A percentile compares a stretch with the other conserved stretches of the same genome.
These are phyloP conservation scores for Trichoderma koningii DNA, from an alignment of 2,329 filamentous ascomycete species.

Conservation along the genomic window DNA sequence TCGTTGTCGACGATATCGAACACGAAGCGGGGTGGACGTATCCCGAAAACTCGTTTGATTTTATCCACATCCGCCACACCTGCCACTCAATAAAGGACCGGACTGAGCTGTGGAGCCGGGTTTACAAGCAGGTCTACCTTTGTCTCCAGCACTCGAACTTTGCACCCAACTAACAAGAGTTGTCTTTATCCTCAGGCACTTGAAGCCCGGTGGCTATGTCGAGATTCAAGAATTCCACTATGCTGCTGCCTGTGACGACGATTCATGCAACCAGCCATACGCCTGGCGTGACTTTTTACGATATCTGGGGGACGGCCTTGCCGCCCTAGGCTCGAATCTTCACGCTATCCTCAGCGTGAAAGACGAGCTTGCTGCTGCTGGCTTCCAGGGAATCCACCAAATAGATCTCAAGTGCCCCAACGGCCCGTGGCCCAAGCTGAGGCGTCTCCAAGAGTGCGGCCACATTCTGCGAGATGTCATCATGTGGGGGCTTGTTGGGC, in stretches of 20 bases:
- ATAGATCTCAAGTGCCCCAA: conserved; percentile 51
- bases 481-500: conserved; percentile 45
- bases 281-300: conserved; percentile 51
- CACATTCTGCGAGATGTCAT: conserved; percentile 48
- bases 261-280: conserved; percentile 47
- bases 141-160: not conserved
- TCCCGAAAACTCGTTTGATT: conserved; percentile 49
- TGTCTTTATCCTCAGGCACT: conserved; percentile 42
- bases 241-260: conserved; percentile 48
- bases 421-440: conserved; percentile 50
- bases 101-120: conserved; percentile 45
- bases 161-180: not conserved
- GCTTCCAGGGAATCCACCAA: conserved; percentile 46
- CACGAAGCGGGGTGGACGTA: conserved; percentile 53
- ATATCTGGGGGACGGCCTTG: conserved; percentile 46
- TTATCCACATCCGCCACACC: conserved; percentile 52
- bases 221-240: conserved; percentile 53
- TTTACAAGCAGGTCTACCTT: conserved; percentile 43
- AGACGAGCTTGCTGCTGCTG: conserved; percentile 43
- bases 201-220: conserved; percentile 55
- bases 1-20: conserved; percentile 56
- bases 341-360: conserved; percentile 44
- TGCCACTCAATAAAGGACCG: conserved; percentile 50
- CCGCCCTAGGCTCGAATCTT: conserved; percentile 46
- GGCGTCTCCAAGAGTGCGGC: conserved; percentile 48